Conservation (phyloP, 1,139 yeast species). For the Protomyces arabidopsidicola region DNA sequence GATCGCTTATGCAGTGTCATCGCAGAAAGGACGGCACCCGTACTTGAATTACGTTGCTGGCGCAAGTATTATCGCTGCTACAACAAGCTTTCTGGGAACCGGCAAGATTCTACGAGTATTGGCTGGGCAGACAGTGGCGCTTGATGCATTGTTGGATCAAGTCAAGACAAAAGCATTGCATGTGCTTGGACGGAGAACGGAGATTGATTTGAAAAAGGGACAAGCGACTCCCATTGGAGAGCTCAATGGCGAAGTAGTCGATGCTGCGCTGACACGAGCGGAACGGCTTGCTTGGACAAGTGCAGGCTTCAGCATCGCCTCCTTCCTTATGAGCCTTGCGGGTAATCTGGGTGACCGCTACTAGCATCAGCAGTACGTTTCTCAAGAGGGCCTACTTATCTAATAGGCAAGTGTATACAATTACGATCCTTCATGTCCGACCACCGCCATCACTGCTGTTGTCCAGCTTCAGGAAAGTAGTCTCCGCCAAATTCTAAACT, state of each 20-base stretch:
- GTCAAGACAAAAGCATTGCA: background rate
- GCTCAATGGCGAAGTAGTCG: conserved; percentile 10
- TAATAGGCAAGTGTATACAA: background rate
- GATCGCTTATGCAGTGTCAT: background rate
- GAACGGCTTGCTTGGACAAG: background rate
- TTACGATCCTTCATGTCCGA: background rate
- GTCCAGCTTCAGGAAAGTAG: conserved; percentile 14
- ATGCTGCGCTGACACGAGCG: background rate
- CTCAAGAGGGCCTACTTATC: background rate
- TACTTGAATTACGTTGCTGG: background rate
- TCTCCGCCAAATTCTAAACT: conserved; percentile 24
- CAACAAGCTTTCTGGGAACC: background rate
- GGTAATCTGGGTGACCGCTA: conserved; percentile 20
- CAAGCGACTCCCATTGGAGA: background rate
- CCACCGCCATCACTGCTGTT: background rate
- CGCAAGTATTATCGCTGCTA: background rate
- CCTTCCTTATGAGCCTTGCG: conserved; percentile 11
- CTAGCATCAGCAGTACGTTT: background rate
- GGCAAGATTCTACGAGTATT: background rate
- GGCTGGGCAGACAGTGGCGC: background rate
- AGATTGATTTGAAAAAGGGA: background rate
- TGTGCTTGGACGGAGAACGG: background rate
- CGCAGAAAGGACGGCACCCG: conserved; percentile 9
- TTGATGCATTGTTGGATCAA: background rate
- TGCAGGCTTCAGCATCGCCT: background rate